Evolutionary conservation across 495 filamentous ascomycete genomes (phyloP), one percentile per base, ranked within the genome.

Genomic region (Aspergillus mulundensis): DNA sequence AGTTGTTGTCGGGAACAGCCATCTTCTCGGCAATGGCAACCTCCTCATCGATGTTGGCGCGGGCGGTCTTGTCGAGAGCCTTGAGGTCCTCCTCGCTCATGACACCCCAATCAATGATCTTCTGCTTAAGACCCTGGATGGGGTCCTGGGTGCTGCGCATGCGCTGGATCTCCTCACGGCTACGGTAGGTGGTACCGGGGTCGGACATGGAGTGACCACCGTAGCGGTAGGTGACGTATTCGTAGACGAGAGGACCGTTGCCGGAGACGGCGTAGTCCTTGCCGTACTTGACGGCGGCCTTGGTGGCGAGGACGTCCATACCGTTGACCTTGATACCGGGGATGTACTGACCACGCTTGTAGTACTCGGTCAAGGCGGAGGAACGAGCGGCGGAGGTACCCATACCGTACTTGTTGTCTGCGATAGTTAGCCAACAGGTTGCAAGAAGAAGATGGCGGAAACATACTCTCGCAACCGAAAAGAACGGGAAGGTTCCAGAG

Each of bases 391-490:
- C 94, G 53, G 94, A 90, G 49, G 94, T 98, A 75, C 95, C 94
- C 94, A 98, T 98, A 72, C 94, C 94, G 77, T 98, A 98, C 79
- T 98, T 97, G 86, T 98, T 98, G 83, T 98, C 93, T 97, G 55
- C 14, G 49, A 30, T 30, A 2, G 43, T 66, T 56, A 64, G 65
- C 69, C 61, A 19, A 43, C 7, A 32, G 6, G 21, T 21, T 14
- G 50, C 32, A 24, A 38, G 30, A 14, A 1, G 15, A 36, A 30
- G 16, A 15, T 15, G 28, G 5, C 28, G 12, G 16, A 5, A 56
- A 83, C 87, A 64, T 84, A 96, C 93, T 98, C 79, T 98, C 94
- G 74, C 94, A 98, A 58, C 91, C 93, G 70, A 98, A 98, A 45
- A 98, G 84, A 56, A 89, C 84, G 39, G 94, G 94, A 19, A 98